phyloP scores from a whole-genome alignment of 2,329 filamentous ascomycete genomes.

The Sclerotinia borealis region DNA sequence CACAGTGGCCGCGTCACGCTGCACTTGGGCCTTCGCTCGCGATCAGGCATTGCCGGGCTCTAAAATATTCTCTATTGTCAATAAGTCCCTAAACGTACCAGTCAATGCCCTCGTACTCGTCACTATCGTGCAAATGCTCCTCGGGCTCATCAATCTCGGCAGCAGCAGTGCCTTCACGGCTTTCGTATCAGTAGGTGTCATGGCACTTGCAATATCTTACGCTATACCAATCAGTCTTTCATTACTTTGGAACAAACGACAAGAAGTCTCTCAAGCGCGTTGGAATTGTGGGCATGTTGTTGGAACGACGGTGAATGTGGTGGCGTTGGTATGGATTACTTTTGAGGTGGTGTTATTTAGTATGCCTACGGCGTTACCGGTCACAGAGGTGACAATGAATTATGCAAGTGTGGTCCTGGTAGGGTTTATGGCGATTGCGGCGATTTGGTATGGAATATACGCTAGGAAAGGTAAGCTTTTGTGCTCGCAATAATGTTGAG shows the following conservation, averaged over 20 bases:
- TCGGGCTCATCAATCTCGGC: constrained; percentile 65
- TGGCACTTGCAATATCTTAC: constrained; percentile 66
- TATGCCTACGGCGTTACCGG: constrained; percentile 54
- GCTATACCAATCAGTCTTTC: constrained; percentile 69
- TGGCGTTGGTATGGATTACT: constrained; percentile 50
- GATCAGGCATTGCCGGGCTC: constrained; percentile 63
- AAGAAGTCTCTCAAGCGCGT: constrained; percentile 44
- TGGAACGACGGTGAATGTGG: constrained; percentile 52
- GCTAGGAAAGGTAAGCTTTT: constrained; percentile 43
- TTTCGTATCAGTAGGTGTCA: constrained; percentile 64
- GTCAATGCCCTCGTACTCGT: constrained; percentile 60
- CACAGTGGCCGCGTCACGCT: constrained; percentile 48
- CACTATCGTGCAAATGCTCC: constrained; percentile 55
- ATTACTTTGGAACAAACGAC: constrained; percentile 56
- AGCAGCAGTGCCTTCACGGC: constrained; percentile 64
- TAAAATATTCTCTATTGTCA: constrained; percentile 53
- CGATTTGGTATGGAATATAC: constrained; percentile 45
- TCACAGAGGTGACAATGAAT: constrained; percentile 54
- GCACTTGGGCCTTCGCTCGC: constrained; percentile 62
- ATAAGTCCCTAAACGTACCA: constrained; percentile 55
- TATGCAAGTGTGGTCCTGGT: constrained; percentile 46
- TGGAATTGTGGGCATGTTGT: constrained; percentile 53
- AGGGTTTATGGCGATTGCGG: constrained; percentile 45
- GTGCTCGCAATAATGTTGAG: not conserved
- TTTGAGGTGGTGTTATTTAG: constrained; percentile 59